Base-by-base conservation (phyloP, 1,284 basidiomycete genomes). In the Pseudozyma hubeiensis region DNA sequence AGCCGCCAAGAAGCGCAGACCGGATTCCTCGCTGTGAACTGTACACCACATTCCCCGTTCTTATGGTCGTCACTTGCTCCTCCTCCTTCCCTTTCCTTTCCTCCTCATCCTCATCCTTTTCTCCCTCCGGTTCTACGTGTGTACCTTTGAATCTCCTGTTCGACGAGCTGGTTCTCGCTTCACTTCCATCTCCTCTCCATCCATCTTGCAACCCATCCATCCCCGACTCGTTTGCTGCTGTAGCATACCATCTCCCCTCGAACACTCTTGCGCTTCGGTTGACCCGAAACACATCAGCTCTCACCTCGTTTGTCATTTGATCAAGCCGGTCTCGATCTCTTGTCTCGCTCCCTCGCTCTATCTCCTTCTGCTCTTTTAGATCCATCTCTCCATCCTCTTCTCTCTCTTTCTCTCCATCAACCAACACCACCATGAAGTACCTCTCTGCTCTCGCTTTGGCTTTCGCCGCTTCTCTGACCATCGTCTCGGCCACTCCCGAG, bases 391-490 rank as follows among this genome's bases (percentile, higher is more conserved):
- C 47, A 35, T 24, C 43, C 33, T 9, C 50, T 41, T 24, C 44
- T 30, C 4, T 24, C 24, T 24, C 24, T 44, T 24, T 40, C 53
- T 34, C 40, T 44, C 11, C 50, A 62, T 40, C 57, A 24, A 24
- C 37, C 5, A 24, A 19, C 49, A 43, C 34, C 40, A 16, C 4
- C 24, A 75, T 75, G 73, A 75, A 76, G 69, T 64, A 68, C 58
- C 64, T 72, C 53, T 64, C 68, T 52, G 53, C 74, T 55, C 61
- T 76, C 56, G 64, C 61, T 59, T 33, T 68, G 64, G 69, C 74
- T 19, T 54, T 76, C 16, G 64, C 69, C 48, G 61, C 69, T 53
- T 61, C 68, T 51, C 7, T 71, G 37, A 30, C 59, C 16, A 19
- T 69, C 41, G 60, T 47, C 19, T 68, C 64, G 57, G 64, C 62